Conservation (phyloP, 768 basidiomycete genomes). For the Termitomyces sp. region DNA sequence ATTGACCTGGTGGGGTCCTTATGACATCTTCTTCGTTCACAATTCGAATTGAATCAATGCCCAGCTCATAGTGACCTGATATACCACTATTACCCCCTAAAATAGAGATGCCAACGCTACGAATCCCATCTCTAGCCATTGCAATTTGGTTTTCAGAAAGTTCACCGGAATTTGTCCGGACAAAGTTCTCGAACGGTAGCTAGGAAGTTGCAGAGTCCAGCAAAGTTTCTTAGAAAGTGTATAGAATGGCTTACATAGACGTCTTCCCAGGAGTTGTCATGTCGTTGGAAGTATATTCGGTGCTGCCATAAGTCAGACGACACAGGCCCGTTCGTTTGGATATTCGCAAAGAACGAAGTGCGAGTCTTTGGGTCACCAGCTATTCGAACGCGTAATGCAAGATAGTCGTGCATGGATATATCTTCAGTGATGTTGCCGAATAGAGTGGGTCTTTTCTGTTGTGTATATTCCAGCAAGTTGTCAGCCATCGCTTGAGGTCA, state of each 20-base stretch:
- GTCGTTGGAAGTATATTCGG: slow-evolving; percentile 72
- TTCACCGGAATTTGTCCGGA: slow-evolving; percentile 73
- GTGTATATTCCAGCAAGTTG: neutral
- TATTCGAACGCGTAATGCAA: slow-evolving; percentile 77
- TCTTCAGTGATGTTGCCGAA: slow-evolving; percentile 89
- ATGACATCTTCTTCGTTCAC: slow-evolving; percentile 70
- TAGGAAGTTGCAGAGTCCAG: slow-evolving; percentile 27
- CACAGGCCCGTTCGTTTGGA: slow-evolving; percentile 84
- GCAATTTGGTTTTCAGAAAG: slow-evolving; percentile 65
- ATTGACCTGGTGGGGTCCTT: slow-evolving; percentile 27
- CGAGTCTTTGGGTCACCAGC: slow-evolving; percentile 75
- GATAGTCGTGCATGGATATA: slow-evolving; percentile 75
- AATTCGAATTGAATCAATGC: slow-evolving; percentile 77
- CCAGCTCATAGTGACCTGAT: slow-evolving; percentile 78
- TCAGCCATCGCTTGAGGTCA: neutral
- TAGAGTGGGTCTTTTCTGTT: slow-evolving; percentile 70
- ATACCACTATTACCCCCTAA: slow-evolving; percentile 81
- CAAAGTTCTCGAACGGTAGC: slow-evolving; percentile 81
- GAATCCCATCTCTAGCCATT: slow-evolving; percentile 74
- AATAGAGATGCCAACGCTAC: slow-evolving; percentile 83
- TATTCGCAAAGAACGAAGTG: slow-evolving; percentile 89
- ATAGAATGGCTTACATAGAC: slow-evolving; percentile 58
- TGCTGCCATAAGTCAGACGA: slow-evolving; percentile 94
- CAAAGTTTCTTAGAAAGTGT: neutral
- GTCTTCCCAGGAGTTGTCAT: slow-evolving; percentile 76